Evolutionary conservation across 805 yeast genomes (phyloP).

Genomic region (Schizosaccharomyces cryophilus): DNA sequence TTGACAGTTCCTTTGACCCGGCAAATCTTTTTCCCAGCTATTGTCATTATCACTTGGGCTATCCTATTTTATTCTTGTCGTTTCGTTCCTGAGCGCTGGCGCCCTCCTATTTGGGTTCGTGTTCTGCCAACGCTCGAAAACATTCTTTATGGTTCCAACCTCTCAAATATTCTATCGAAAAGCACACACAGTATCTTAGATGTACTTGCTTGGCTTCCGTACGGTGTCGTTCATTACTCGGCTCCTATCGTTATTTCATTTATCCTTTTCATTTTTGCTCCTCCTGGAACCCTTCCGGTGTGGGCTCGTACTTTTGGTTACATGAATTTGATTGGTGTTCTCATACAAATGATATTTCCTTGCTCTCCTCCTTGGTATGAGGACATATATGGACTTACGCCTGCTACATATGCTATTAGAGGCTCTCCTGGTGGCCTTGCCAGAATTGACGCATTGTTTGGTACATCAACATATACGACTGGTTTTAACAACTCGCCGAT

Average conservation of each 20-base stretch:
- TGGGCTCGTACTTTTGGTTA: slow-evolving; percentile 89
- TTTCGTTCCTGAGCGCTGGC: slow-evolving; percentile 44
- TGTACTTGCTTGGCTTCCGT: slow-evolving; percentile 84
- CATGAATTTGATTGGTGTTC: slow-evolving; percentile 73
- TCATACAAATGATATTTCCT: slow-evolving; percentile 62
- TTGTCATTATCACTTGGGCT: slow-evolving; percentile 72
- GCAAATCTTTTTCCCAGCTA: slow-evolving; percentile 61
- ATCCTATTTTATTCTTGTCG: slow-evolving; percentile 56
- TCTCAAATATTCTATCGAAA: slow-evolving; percentile 50
- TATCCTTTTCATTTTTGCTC: slow-evolving; percentile 61
- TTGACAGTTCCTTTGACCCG: slow-evolving; percentile 51
- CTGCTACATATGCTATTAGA: slow-evolving; percentile 73
- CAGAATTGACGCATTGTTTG: slow-evolving; percentile 57
- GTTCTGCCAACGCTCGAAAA: slow-evolving; percentile 81
- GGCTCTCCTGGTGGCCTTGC: slow-evolving; percentile 94
- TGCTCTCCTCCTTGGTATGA: slow-evolving; percentile 98
- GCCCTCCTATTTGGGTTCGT: slow-evolving; percentile 76
- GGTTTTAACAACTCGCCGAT: slow-evolving; percentile 70
- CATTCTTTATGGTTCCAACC: slow-evolving; percentile 71
- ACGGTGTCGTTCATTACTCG: slow-evolving; percentile 71
- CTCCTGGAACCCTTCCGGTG: slow-evolving; percentile 63
- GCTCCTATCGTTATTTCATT: slow-evolving; percentile 72
- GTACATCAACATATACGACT: slow-evolving; percentile 59
- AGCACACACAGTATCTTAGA: slow-evolving; percentile 41
- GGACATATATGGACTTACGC: slow-evolving; percentile 53